Conservation (phyloP, 2,329 filamentous ascomycete genomes). For the Volutella citrinella region DNA sequence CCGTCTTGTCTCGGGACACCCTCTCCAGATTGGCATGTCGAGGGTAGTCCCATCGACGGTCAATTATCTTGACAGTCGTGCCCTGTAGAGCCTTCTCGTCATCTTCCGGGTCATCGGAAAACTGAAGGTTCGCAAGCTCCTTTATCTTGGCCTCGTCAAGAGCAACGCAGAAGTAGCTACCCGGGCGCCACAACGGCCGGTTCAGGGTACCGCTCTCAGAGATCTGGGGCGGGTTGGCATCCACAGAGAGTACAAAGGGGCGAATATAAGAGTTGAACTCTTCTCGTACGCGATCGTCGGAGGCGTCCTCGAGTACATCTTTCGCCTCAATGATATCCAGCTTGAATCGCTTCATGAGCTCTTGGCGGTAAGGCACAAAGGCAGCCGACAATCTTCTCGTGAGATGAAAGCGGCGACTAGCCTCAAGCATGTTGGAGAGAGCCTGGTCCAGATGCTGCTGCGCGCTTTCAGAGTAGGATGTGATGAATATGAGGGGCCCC, state of each 20-base stretch:
- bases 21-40: neutral
- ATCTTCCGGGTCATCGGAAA: constrained; percentile 1
- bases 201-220: constrained; percentile 1
- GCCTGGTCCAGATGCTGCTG: constrained; percentile 4
- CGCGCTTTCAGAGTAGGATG: constrained; percentile 8
- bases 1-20: neutral
- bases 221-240: neutral
- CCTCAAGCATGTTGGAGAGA: constrained; percentile 4
- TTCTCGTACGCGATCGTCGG: constrained; percentile 13
- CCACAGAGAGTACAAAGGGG: constrained; percentile 3
- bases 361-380: constrained; percentile 1
- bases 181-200: constrained; percentile 3
- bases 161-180: constrained; percentile 8
- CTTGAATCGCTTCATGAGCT: constrained; percentile 7
- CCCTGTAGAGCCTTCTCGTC: neutral
- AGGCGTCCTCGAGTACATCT: constrained; percentile 8
- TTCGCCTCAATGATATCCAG: constrained; percentile 9
- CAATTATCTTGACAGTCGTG: constrained; percentile 5
- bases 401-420: constrained; percentile 6
- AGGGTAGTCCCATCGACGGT: constrained; percentile 8
- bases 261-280: constrained; percentile 12
- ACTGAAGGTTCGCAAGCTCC: neutral
- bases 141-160: constrained; percentile 3
- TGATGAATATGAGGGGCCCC: constrained; percentile 8
- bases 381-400: too few relatives aligned